Base-by-base conservation (phyloP, 768 basidiomycete species). In the Scleroderma bovista region DNA sequence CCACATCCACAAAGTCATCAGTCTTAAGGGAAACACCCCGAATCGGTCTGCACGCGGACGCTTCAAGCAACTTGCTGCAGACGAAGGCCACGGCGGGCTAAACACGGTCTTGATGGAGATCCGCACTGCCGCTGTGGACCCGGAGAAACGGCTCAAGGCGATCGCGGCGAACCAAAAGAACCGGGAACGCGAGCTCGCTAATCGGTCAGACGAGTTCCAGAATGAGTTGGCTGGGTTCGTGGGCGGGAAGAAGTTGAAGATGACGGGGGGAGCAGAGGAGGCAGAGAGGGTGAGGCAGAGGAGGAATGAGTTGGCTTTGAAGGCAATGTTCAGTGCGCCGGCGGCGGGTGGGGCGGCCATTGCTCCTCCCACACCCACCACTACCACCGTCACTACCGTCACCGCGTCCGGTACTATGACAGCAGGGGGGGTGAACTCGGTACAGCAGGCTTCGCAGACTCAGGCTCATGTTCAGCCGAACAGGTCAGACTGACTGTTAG, bases 241-340 rank as follows among this genome's bases (percentile, higher is more conserved):
- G 46, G 77, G 72, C 4, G 81, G 83, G 53, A 88, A 88, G 75
- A 93, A 87, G 72, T 70, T 99, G 65, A 90, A 83, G 75, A 86
- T 93, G 88, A 99, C 94, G 16, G 95, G 94, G 23, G 94, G 93
- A 13, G 87, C 91, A 20, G 91, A 94, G 66, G 92, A 95, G 71
- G 78, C 73, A 20, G 95, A 99, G 71, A 76, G 95, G 50, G 77
- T 94, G 57, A 74, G 94, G 58, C 87, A 93, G 74, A 81, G 81
- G 64, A 75, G 83, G 67, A 91, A 88, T 62, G 93, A 93, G 47
- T 67, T 81, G 70, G 84, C 90, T 19, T 70, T 98, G 56, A 93
- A 86, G 72, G 88, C 88, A 26, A 95, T 97, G 90, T 93, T 93
- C 63, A 76, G 64, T 31, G 52, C 52, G 26, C 56, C 62, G 2